Percentiles rank a stretch among this genome's conserved stretches.
Evolutionary conservation across 164 flowering plant species (phyloP).

Genomic region (Macadamia tetraphylla): DNA sequence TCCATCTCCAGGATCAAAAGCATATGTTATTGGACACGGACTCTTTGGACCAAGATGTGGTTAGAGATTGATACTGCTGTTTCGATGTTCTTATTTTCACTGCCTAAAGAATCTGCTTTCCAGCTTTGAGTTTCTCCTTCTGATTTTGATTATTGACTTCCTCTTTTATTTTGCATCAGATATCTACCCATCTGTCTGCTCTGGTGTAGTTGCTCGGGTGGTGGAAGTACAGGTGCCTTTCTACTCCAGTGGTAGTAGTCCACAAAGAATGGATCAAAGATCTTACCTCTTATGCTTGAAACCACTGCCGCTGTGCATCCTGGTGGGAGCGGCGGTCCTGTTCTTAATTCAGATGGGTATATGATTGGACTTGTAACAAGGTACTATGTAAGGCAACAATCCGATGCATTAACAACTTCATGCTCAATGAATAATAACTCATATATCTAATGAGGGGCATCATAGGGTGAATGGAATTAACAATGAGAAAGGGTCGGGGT

Average conservation of each 20-base stretch:
- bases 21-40: constrained; percentile 88
- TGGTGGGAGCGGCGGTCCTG: constrained; percentile 96
- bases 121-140: background rate
- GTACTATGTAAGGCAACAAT: constrained; percentile 26
- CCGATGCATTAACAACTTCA: background rate
- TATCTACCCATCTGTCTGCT: constrained; percentile 57
- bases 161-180: constrained; percentile 32
- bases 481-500: background rate
- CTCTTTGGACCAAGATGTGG: constrained; percentile 93
- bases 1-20: constrained; percentile 70
- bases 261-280: constrained; percentile 12
- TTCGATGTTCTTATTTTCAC: background rate
- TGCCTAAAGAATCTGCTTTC: background rate
- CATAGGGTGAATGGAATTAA: too few species aligned
- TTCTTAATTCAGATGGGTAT: constrained; percentile 69
- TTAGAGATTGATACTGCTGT: constrained; percentile 18
- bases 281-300: constrained; percentile 77
- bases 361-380: constrained; percentile 96
- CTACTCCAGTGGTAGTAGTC: constrained; percentile 17
- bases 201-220: constrained; percentile 77
- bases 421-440: background rate
- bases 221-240: constrained; percentile 46
- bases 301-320: constrained; percentile 97
- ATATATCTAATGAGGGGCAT: background rate
- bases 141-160: constrained; percentile 4